Evolutionary conservation across 139 green algal species (phyloP), one percentile per base, ranked within the genome.

Genomic region (Ulvella scutata): DNA sequence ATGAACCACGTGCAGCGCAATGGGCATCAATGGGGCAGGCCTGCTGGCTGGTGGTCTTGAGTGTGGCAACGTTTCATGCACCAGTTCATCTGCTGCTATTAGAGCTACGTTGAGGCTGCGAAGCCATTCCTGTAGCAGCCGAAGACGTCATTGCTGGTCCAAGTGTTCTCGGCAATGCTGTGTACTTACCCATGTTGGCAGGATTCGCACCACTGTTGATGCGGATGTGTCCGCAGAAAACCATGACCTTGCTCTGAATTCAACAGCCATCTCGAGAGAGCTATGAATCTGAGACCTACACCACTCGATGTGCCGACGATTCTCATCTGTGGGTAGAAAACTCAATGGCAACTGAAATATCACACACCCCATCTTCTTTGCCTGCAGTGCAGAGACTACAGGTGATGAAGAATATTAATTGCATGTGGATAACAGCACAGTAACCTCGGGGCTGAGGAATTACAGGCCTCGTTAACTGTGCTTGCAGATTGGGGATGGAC

Each of bases 311-410:
- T 83, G 60, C 21, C 28, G 3, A 3, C 77, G 33, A 31, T 74
- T 77, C 26, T 43, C 43, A 37, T 61, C 33, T 33, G 43, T 62
- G 3, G 79, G 75, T 31, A 31, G 17, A 51, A 85, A 85, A 37
- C 35, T 60, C 3, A 86, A 74, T 29, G 83, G 82, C 75, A 84
- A 85, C 74, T 85, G 80, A 43, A 87, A 87, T 6, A 85, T 26
- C 29, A 87, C 74, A 3, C 39, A 59, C 23, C 81, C 82, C 74
- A 87, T 60, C 21, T 62, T 43, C 10, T 51, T 26, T 6, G 7
- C 33, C 51, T 67, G 51, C 51, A 67, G 33, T 13, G 40, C 40
- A 59, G 40, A 13, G 13, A 59, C 13, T n/a, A n/a, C n/a, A n/a
- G n/a, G n/a, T n/a, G n/a, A n/a, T n/a, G n/a, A n/a, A n/a, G n/a